Base-by-base conservation (phyloP, 108 stramenopile genomes). In the Cyclostephanos invisitatus region DNA sequence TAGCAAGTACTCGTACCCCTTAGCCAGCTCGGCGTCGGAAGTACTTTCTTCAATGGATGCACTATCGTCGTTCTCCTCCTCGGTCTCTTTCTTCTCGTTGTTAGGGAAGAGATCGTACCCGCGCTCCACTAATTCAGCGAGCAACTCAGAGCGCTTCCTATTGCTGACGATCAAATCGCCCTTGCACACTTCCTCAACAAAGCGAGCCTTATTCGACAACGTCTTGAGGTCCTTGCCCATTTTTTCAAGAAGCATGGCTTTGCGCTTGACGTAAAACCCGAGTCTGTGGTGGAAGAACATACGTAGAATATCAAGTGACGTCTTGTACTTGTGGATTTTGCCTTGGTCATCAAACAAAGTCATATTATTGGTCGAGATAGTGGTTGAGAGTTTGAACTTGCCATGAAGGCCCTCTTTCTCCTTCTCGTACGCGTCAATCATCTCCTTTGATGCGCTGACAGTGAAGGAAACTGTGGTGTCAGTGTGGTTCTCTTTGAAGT, bases 1-100 rank as follows among this genome's bases (percentile, higher is more conserved):
- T 29, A 99, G 90, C 27, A 99, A 85, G 84, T 99, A 99, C 72
- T 99, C 96, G 78, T 98, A 99, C 0, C 99, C 99, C 64, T 88
- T 90, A 22, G 93, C 86, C 29, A 98, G 85, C 32, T 87, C 82
- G 37, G 83, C 69, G 55, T 77, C 80, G 24, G 86, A 73, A 20
- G 74, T 47, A 20, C 81, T 83, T 12, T 87, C 86, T 25, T 85
- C 86, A 7, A 65, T 76, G 11, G 61, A 68, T 28, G 85, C 86
- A 6, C 83, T 87, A 7, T 85, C 89, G 17, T 85, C 90, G 12
- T 76, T 86, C 24, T 85, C 87, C 1, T 81, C 81, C 2, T 69
- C 67, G 21, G 47, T 12, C 10, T 57, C 62, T 40, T 83, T 73
- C 37, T 75, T 84, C 4, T 81, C 75, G 0, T 81, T 81, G 72